phyloP scores from a whole-genome alignment of 2,329 filamentous ascomycete genomes.

The Colletotrichum sublineola region DNA sequence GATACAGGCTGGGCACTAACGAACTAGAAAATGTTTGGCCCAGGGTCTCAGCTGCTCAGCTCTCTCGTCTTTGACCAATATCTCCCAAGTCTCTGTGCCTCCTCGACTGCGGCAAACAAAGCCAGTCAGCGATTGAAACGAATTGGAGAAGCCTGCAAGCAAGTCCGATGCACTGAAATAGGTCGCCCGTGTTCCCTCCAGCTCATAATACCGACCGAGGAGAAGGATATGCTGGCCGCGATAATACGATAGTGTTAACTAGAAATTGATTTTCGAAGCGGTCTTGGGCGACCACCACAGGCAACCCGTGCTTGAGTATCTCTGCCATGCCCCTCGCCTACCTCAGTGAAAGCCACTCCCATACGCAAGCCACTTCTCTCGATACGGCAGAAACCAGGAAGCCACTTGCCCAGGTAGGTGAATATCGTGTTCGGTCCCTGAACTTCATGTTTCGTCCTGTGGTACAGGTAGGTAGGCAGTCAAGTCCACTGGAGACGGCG shows the following conservation, averaged over 20 bases:
- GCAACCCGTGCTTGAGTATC: neutral
- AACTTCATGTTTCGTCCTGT: neutral
- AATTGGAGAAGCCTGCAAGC: neutral
- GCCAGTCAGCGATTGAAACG: neutral
- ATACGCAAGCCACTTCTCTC: neutral
- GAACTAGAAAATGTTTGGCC: neutral
- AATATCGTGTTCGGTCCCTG: neutral
- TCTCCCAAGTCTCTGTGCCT: neutral
- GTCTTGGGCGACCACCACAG: neutral
- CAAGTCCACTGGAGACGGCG: conserved; percentile 10
- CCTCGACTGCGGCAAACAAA: neutral
- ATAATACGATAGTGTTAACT: neutral
- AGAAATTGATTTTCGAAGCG: conserved; percentile 4
- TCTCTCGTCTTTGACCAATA: neutral
- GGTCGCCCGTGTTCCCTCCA: neutral
- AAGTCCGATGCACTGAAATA: neutral
- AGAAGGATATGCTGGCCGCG: neutral
- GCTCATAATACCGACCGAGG: neutral
- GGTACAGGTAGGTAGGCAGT: neutral
- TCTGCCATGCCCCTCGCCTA: conserved; percentile 7
- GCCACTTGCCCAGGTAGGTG: neutral
- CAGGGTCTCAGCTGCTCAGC: neutral
- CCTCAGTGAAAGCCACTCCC: neutral
- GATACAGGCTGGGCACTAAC: neutral
- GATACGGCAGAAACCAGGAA: neutral